Evolutionary conservation across 257 asterid species (phyloP).

Genomic region (Pogostemon cablin): DNA sequence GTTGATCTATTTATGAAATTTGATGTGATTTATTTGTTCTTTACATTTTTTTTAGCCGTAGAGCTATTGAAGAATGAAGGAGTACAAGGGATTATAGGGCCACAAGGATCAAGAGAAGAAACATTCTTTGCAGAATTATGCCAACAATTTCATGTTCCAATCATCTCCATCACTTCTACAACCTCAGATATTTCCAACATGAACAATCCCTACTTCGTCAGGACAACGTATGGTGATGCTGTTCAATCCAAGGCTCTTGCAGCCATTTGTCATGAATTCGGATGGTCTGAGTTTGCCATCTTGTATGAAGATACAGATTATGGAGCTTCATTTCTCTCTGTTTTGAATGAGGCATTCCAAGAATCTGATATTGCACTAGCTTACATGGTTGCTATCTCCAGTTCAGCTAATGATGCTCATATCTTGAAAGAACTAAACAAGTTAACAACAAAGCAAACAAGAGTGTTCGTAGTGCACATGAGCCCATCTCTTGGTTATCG

Average conservation of each 20-base stretch:
- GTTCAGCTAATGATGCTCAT: conserved; percentile 34
- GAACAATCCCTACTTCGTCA: conserved; percentile 36
- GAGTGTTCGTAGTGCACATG: conserved; percentile 62
- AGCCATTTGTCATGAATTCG: conserved; percentile 44
- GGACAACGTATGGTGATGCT: conserved; percentile 37
- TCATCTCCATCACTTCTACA: conserved; percentile 41
- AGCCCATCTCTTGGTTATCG: conserved; percentile 42
- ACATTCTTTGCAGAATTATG: conserved; percentile 50
- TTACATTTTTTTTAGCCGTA: conserved; percentile 39
- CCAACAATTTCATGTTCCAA: conserved; percentile 44
- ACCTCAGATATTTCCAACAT: conserved; percentile 25
- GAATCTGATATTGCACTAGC: conserved; percentile 39
- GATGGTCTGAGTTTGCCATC: conserved; percentile 51
- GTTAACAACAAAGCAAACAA: conserved; percentile 37
- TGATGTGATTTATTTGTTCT: too few relatives aligned
- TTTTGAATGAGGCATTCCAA: conserved; percentile 46
- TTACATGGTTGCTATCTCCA: conserved; percentile 32
- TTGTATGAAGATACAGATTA: conserved; percentile 56
- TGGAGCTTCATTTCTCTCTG: conserved; percentile 49
- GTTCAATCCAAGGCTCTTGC: conserved; percentile 57
- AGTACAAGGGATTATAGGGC: conserved; percentile 58
- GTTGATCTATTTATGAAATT: too few relatives aligned
- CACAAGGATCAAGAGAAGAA: conserved; percentile 41
- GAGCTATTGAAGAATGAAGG: conserved; percentile 49
- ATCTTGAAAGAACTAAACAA: conserved; percentile 38